A percentile compares a stretch with the other conserved stretches of the same genome.
Evolutionary conservation across 2,329 filamentous ascomycete species (phyloP).

Genomic region (Talaromyces sp.): DNA sequence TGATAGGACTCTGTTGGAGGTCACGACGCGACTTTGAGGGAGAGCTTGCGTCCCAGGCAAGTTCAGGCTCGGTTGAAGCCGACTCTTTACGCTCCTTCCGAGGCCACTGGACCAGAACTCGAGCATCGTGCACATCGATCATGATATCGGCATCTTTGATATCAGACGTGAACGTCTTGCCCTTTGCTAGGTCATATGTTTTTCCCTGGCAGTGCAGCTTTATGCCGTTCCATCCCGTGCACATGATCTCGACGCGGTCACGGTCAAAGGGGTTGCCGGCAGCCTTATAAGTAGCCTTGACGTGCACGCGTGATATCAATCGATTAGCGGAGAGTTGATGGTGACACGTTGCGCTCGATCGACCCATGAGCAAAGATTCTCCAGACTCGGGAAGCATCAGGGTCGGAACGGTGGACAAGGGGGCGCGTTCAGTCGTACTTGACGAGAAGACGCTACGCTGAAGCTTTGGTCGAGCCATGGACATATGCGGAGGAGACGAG

Average conservation of each 20-base stretch:
- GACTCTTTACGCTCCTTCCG: slow-evolving; percentile 50
- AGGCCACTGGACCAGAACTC: slow-evolving; percentile 90
- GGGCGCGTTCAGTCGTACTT: slow-evolving; percentile 66
- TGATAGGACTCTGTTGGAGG: slow-evolving; percentile 48
- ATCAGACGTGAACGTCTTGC: slow-evolving; percentile 84
- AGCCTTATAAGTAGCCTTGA: slow-evolving; percentile 78
- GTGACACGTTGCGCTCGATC: slow-evolving; percentile 92
- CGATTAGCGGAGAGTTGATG: slow-evolving; percentile 91
- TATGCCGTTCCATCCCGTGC: slow-evolving; percentile 92
- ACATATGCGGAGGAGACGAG: slow-evolving; percentile 68
- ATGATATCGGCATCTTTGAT: slow-evolving; percentile 87
- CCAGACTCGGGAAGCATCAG: slow-evolving; percentile 78
- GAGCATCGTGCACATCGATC: slow-evolving; percentile 88
- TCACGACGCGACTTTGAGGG: slow-evolving; percentile 31
- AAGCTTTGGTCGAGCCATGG: slow-evolving; percentile 50
- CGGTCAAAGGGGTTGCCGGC: slow-evolving; percentile 64
- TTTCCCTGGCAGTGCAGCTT: slow-evolving; percentile 88
- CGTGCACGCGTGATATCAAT: slow-evolving; percentile 87
- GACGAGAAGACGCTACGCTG: slow-evolving; percentile 57
- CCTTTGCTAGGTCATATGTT: slow-evolving; percentile 80
- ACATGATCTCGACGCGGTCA: slow-evolving; percentile 81
- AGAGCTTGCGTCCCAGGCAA: slow-evolving; percentile 63
- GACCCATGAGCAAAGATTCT: slow-evolving; percentile 78
- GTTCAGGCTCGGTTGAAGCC: slow-evolving; percentile 57
- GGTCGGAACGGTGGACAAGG: slow-evolving; percentile 77